These are phyloP conservation scores for Licmophora abbreviata DNA, from an alignment of 108 stramenopile species.

Conservation along the genomic window DNA sequence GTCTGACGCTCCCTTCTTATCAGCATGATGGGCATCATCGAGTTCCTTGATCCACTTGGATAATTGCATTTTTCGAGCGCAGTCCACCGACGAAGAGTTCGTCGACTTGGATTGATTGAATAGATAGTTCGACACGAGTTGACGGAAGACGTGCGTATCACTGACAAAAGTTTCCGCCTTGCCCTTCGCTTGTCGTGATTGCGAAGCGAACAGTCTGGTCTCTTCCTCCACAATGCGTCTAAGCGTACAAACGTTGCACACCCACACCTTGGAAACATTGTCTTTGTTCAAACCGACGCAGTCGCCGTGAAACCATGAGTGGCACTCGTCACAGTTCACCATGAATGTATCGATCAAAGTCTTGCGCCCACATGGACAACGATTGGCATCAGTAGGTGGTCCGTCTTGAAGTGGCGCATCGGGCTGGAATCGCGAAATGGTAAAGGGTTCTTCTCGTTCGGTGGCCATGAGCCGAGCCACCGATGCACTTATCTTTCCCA, in stretches of 20 bases:
- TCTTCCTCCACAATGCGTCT: constrained; percentile 36
- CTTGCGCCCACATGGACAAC: constrained; percentile 62
- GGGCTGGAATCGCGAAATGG: constrained; percentile 1
- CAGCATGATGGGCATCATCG: constrained; percentile 1
- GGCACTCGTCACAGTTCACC: constrained; percentile 83
- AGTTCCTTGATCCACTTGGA: constrained; percentile 66
- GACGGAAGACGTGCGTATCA: constrained; percentile 47
- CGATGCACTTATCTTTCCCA: constrained; percentile 76
- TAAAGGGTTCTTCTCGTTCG: constrained; percentile 47
- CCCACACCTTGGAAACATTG: constrained; percentile 54
- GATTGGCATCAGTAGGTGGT: constrained; percentile 25
- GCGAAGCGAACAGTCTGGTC: constrained; percentile 26
- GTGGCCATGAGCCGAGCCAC: constrained; percentile 43
- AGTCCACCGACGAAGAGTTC: constrained; percentile 24
- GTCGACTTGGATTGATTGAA: constrained; percentile 19
- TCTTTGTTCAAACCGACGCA: constrained; percentile 72
- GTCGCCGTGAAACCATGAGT: constrained; percentile 58
- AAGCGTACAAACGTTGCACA: constrained; percentile 80
- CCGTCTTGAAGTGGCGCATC: not conserved
- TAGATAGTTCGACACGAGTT: constrained; percentile 55
- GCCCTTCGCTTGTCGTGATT: constrained; percentile 3
- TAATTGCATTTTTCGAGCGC: constrained; percentile 54
- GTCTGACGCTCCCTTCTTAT: constrained; percentile 7
- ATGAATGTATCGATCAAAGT: constrained; percentile 50
- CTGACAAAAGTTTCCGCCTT: constrained; percentile 2